Base-by-base conservation (phyloP, 805 yeast genomes). In the Candida berthetii region DNA sequence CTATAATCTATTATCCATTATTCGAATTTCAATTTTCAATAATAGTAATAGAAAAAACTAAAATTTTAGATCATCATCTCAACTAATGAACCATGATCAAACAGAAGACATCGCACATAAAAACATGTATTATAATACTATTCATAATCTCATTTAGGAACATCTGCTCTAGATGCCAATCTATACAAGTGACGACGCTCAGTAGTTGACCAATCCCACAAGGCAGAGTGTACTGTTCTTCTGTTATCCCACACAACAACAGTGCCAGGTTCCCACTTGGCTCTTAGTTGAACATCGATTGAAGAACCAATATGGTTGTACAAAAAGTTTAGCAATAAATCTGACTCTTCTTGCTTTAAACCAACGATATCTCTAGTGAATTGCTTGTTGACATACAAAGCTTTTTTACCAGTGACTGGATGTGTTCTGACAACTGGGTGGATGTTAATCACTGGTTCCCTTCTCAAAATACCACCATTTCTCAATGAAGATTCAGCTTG, bases 81-180 rank as follows among this genome's bases (percentile, higher is more conserved):
- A 7, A 22, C 25, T n/a, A n/a, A n/a, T n/a, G n/a, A n/a, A n/a
- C n/a, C n/a, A n/a, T n/a, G n/a, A n/a, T n/a, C n/a, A n/a, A n/a
- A n/a, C n/a, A n/a, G n/a, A n/a, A n/a, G n/a, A n/a, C n/a, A n/a
- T n/a, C n/a, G n/a, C n/a, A n/a, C n/a, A n/a, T n/a, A n/a, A n/a
- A n/a, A n/a, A n/a, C n/a, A n/a, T n/a, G n/a, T n/a, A n/a, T n/a
- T n/a, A n/a, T n/a, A n/a, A n/a, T n/a, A n/a, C n/a, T n/a, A n/a
- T n/a, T n/a, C n/a, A n/a, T n/a, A n/a, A n/a, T n/a, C n/a, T 9
- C 9, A 29, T 29, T 14, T 29, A 22, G 89, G 89, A 54, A 80
- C 68, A 59, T 83, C 90, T 17, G 80, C 88, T 48, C 75, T 74
- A 2, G 50, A 40, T 2, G 49, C 41, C 28, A 49, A 39, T 42